Evolutionary conservation across 331 rosid species (phyloP), one percentile per base, ranked within the genome.

Genomic region (Malus hybrid): DNA sequence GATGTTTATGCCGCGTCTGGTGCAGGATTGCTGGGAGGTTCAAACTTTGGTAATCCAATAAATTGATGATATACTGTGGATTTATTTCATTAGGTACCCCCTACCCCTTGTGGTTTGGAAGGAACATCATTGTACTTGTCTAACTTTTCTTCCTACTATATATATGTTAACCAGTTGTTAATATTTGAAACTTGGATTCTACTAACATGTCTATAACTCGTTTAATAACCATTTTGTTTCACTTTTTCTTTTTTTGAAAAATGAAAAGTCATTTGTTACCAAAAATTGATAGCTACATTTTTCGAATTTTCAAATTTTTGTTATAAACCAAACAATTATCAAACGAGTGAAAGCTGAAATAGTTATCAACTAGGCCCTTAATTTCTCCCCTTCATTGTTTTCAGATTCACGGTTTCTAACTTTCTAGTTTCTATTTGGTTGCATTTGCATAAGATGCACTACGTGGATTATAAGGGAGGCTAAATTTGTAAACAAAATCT

Each of bases 21-120:
- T 13, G 86, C 83, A 19, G 94, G 82, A 16, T 85, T 91, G 32
- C 91, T 91, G 4, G 97, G 96, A 61, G 92, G 88, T 32, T 87
- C 97, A 62, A 76, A 77, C 64, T 94, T 82, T 83, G 97, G 96
- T 88, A 91, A 90, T 90, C 87, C 85, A 84, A 85, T 94, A 57
- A 90, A 88, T 77, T 93, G 77, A 93, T 76, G 27, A 22, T 15
- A 44, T 71, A 52, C n/a, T 6, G 67, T 29, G 20, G 67, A 10
- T 5, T 62, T 52, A 16, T 15, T 15, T 62, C 14, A 62, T 62
- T 62, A 28, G 67, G 16, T 59, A 59, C 31, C 29, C 29, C 65
- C 46, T 20, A 20, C 65, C 8, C 31, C 15, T 28, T 27, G 16
- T 29, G 67, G 67, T 32, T 18, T 74, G 83, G 80, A 64, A 74